Evolutionary conservation across 2,329 filamentous ascomycete species (phyloP).

Genomic region (Colletotrichum incanum): DNA sequence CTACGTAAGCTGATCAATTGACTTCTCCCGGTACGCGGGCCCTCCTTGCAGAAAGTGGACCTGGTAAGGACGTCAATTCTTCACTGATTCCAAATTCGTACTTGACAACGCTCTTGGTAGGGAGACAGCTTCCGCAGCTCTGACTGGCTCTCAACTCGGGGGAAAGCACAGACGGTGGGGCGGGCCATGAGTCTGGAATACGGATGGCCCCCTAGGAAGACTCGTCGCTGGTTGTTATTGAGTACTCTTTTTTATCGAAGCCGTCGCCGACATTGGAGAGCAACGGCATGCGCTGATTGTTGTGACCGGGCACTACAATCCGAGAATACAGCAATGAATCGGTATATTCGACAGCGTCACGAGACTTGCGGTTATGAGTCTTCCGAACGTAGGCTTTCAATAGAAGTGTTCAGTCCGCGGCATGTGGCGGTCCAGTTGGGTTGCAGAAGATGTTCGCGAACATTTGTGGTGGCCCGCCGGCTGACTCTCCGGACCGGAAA

Average conservation of each 20-base stretch:
- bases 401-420: not conserved
- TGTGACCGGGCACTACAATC: too few species aligned
- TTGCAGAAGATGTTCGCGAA: conserved; percentile 2
- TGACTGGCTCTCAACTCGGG: not conserved
- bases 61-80: not conserved
- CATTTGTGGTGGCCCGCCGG: conserved; percentile 3
- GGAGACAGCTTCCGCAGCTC: not conserved
- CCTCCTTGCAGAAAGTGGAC: not conserved
- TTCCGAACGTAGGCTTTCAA: not conserved
- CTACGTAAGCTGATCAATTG: not conserved
- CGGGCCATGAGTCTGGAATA: not conserved
- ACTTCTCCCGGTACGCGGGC: not conserved
- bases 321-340: not conserved
- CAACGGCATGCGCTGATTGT: not conserved
- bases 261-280: not conserved
- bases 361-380: too few species aligned
- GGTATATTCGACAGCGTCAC: too few species aligned
- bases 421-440: conserved; percentile 1
- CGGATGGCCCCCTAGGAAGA: not conserved
- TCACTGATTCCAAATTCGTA: not conserved
- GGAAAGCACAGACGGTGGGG: conserved; percentile 12
- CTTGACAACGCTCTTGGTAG: not conserved
- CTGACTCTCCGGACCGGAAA: conserved; percentile 1
- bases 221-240: not conserved
- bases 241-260: not conserved